These are phyloP conservation scores for Calonectria montana DNA, from an alignment of 2,329 filamentous ascomycete genomes.

Conservation along the genomic window DNA sequence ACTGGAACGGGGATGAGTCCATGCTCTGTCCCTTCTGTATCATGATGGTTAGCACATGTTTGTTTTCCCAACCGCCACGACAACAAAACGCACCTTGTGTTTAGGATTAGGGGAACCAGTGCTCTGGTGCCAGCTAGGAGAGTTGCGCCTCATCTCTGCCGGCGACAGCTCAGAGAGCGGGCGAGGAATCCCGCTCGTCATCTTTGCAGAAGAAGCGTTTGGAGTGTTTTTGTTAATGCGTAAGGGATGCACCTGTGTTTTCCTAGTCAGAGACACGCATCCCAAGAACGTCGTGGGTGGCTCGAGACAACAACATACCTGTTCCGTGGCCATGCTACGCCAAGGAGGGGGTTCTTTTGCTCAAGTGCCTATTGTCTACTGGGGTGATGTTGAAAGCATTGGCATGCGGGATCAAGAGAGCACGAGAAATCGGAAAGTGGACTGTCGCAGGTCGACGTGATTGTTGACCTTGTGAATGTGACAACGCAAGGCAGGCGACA, in stretches of 20 bases:
- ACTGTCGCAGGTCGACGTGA: conserved; percentile 45
- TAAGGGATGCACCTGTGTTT: conserved; percentile 76
- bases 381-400: conserved; percentile 48
- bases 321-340: conserved; percentile 52
- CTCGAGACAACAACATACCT: conserved; percentile 47
- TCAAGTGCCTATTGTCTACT: conserved; percentile 33
- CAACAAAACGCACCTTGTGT: conserved; percentile 47
- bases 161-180: conserved; percentile 91
- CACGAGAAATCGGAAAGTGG: conserved; percentile 39
- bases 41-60: conserved; percentile 44
- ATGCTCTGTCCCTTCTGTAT: conserved; percentile 74
- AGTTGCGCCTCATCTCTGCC: conserved; percentile 88
- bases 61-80: not conserved
- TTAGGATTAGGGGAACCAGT: conserved; percentile 50
- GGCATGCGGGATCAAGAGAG: conserved; percentile 44
- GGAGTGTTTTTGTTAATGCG: conserved; percentile 79
- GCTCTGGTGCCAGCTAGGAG: conserved; percentile 90
- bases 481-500: conserved; percentile 16
- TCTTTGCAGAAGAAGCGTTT: conserved; percentile 71
- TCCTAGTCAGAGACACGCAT: conserved; percentile 37
- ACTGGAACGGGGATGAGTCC: conserved; percentile 87
- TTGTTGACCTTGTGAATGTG: conserved; percentile 9
- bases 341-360: conserved; percentile 30
- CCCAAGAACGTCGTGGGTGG: conserved; percentile 28
- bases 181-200: conserved; percentile 70